phyloP scores from a whole-genome alignment of 352 stramenopile genomes.

The Phytophthora melonis region DNA sequence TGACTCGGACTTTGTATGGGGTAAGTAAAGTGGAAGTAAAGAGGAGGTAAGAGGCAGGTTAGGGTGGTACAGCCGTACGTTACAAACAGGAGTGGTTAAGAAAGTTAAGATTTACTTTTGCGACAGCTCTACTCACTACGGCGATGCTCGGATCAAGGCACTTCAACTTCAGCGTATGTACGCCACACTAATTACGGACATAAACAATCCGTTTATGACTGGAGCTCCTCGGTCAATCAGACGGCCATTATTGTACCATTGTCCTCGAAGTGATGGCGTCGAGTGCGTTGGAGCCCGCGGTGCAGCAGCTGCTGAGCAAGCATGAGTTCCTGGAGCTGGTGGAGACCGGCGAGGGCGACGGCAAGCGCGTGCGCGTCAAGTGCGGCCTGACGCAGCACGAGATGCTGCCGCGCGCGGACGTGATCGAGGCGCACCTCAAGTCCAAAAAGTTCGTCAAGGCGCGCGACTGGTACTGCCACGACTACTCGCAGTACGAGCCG shows the following conservation, averaged over 20 bases:
- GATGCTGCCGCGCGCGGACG: constrained; percentile 68
- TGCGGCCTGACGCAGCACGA: constrained; percentile 85
- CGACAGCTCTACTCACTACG: no score
- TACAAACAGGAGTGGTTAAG: no score
- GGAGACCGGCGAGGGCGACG: no score
- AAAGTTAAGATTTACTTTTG: no score
- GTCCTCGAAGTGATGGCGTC: constrained; percentile 13
- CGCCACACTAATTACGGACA: constrained; percentile 5
- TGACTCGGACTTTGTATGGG: no score
- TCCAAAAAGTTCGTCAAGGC: constrained; percentile 88
- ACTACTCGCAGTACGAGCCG: constrained; percentile 93
- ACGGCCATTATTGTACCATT: no score
- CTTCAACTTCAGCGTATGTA: constrained; percentile 12
- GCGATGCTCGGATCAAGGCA: not conserved
- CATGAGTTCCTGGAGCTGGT: constrained; percentile 40
- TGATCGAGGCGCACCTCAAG: constrained; percentile 71
- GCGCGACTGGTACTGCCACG: constrained; percentile 89
- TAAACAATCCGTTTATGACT: constrained; percentile 22
- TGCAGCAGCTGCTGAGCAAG: constrained; percentile 25
- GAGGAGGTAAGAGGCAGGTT: no score
- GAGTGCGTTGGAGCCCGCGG: constrained; percentile 38
- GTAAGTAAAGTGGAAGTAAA: no score
- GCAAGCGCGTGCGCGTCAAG: constrained; percentile 11
- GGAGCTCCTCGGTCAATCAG: constrained; percentile 39
- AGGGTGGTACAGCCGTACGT: no score